These are phyloP conservation scores for Acanthamoeba culbertsoni DNA, from an alignment of 208 protist species.

Conservation along the genomic window DNA sequence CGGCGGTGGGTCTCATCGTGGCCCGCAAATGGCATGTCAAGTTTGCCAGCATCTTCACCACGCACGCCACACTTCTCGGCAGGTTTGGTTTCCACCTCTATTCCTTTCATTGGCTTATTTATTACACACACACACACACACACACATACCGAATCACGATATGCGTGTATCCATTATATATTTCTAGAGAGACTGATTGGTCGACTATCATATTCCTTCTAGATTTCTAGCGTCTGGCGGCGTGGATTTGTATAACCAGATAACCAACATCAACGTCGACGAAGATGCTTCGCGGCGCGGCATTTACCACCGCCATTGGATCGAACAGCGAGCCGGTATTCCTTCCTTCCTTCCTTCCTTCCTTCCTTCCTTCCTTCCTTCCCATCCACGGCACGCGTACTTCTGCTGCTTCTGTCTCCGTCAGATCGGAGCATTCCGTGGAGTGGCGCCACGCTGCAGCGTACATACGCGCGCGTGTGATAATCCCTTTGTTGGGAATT, in stretches of 20 bases:
- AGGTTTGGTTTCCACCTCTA: no score
- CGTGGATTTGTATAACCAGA: slow-evolving; percentile 76
- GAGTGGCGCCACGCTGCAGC: no score
- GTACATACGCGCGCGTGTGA: no score
- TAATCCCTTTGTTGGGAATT: no score
- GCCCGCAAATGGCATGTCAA: slow-evolving; percentile 60
- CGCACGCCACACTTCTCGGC: slow-evolving; percentile 83
- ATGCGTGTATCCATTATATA: no score
- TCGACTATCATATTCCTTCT: background rate
- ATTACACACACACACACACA: no score
- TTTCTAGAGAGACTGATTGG: no score
- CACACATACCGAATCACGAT: no score
- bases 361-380: background rate
- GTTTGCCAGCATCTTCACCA: slow-evolving; percentile 83
- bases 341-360: background rate
- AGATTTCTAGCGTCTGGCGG: slow-evolving; percentile 73
- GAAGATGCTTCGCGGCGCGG: slow-evolving; percentile 60
- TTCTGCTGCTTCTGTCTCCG: background rate
- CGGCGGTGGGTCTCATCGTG: slow-evolving; percentile 67
- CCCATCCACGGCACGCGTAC: background rate
- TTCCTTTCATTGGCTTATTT: no score
- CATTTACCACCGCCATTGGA: slow-evolving; percentile 81
- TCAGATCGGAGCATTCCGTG: no score
- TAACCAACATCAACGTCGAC: slow-evolving; percentile 66
- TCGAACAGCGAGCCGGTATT: slow-evolving; percentile 73